Base-by-base conservation (phyloP, 2,329 filamentous ascomycete species). In the Hymenoscyphus repandus region DNA sequence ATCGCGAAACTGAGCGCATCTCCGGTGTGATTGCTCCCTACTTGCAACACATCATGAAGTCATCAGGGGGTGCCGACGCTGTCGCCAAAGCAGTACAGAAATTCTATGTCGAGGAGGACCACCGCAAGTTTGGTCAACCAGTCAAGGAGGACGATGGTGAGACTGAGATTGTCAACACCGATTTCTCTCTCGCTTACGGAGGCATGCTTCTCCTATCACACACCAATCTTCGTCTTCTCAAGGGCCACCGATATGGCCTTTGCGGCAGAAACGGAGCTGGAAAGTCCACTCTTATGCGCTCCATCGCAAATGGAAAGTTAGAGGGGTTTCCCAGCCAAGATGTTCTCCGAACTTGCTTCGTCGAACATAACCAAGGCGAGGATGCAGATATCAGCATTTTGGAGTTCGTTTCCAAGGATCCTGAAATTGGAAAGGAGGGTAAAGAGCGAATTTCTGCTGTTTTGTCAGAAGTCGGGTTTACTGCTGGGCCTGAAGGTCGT, bases 221-320 rank as follows among this genome's bases (percentile, higher is more conserved):
- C 74, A 96, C 93, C 59, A 97, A 96, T 69, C 77, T 99, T 39
- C 85, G 90, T 38, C 82, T 99, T 7, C 80, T 97, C 64, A 96
- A 97, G 76, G 93, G 93, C 51, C 93, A 97, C 71, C 86, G 93
- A 52, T 99, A 99, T 68, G 93, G 93, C 69, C 87, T 99, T 15
- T 96, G 92, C 65, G 93, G 93, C 64, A 88, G 92, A 63, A 99
- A 99, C 69, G 93, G 93, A 74, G 90, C 91, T 51, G 93, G 93
- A 66, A 99, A 99, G 75, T 97, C 93, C n/a, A 99, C 93, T 1
- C 80, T 99, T 52, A 97, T 99, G 93, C 88, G 90, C 68, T 90
- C 88, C 68, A 99, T 99, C 64, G 88, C 93, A 45, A 86, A 86
- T 53, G 92, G 91, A 66, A 99, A 99, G 77, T 80, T 99, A 3